Conservation (phyloP, 2,329 filamentous ascomycete species). For the Alternaria gansuensis region DNA sequence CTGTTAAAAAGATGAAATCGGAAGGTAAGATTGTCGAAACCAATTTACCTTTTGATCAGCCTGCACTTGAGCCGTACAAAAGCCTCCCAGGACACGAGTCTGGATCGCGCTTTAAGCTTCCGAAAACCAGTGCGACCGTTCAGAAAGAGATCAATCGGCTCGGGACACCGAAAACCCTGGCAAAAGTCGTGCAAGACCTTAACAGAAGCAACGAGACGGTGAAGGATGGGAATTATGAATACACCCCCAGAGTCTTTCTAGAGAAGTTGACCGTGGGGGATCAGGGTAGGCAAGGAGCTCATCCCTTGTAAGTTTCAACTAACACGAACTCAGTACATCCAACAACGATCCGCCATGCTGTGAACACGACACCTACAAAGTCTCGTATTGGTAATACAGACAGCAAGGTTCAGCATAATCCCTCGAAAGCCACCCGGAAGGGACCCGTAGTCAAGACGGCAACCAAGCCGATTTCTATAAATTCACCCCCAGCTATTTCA, state of each 20-base stretch:
- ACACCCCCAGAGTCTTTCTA: constrained; percentile 34
- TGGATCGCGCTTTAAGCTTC: constrained; percentile 44
- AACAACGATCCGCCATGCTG: constrained; percentile 17
- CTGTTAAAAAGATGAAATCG: constrained; percentile 21
- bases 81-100: constrained; percentile 33
- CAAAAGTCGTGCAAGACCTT: constrained; percentile 22
- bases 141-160: constrained; percentile 14
- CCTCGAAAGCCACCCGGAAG: not conserved
- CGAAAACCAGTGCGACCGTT: constrained; percentile 9
- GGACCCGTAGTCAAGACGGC: not conserved
- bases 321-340: not conserved
- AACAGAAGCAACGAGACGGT: constrained; percentile 13
- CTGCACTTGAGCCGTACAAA: constrained; percentile 21
- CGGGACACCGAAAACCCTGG: constrained; percentile 11
- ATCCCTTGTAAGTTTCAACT: not conserved
- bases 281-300: constrained; percentile 8
- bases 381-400: not conserved
- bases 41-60: constrained; percentile 31
- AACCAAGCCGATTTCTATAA: not conserved
- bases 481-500: not conserved
- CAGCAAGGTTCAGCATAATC: not conserved
- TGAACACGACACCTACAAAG: constrained; percentile 26
- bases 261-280: constrained; percentile 19
- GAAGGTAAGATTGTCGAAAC: constrained; percentile 22
- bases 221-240: constrained; percentile 18